These are phyloP conservation scores for Euphrasia confusa DNA, from an alignment of 257 asterid species.

Conservation along the genomic window DNA sequence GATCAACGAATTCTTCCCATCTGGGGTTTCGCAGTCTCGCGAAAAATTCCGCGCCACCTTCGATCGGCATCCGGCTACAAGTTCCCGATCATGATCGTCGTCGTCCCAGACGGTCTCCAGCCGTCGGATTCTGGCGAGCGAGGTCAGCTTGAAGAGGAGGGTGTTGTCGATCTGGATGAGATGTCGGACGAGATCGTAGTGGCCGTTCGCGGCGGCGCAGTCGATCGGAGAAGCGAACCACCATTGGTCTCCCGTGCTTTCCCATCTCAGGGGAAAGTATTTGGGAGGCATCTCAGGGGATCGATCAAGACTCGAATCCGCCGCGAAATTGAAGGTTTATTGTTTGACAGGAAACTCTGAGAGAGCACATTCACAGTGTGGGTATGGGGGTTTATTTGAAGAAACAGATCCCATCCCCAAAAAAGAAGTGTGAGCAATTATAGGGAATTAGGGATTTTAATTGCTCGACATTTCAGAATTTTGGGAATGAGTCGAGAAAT, in stretches of 20 bases:
- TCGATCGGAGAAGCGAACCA: constrained; percentile 98
- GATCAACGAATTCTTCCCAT: constrained; percentile 61
- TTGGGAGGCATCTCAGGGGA: constrained; percentile 30
- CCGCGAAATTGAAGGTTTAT: not conserved
- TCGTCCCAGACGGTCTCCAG: constrained; percentile 95
- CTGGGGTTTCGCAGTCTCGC: constrained; percentile 42
- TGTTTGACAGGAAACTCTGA: not conserved
- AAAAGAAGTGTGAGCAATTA: not conserved
- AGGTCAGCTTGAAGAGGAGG: constrained; percentile 77
- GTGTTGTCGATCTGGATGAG: constrained; percentile 72
- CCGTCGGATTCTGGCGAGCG: constrained; percentile 71
- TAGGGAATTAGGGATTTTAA: not conserved
- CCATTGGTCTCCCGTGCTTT: constrained; percentile 87
- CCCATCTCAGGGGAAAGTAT: constrained; percentile 79
- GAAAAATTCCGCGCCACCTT: constrained; percentile 63
- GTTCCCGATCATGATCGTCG: constrained; percentile 34
- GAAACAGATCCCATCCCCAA: not conserved
- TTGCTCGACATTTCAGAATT: constrained; percentile 22
- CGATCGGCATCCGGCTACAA: constrained; percentile 63
- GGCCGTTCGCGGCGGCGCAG: constrained; percentile 97
- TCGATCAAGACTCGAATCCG: constrained; percentile 4
- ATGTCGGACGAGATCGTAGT: constrained; percentile 76
- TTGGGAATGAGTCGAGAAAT: constrained; percentile 17
- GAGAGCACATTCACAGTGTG: not conserved
- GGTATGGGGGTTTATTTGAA: not conserved